Evolutionary conservation across 2,329 filamentous ascomycete genomes (phyloP), one percentile per base, ranked within the genome.

Genomic region (Xylariaceae sp.): DNA sequence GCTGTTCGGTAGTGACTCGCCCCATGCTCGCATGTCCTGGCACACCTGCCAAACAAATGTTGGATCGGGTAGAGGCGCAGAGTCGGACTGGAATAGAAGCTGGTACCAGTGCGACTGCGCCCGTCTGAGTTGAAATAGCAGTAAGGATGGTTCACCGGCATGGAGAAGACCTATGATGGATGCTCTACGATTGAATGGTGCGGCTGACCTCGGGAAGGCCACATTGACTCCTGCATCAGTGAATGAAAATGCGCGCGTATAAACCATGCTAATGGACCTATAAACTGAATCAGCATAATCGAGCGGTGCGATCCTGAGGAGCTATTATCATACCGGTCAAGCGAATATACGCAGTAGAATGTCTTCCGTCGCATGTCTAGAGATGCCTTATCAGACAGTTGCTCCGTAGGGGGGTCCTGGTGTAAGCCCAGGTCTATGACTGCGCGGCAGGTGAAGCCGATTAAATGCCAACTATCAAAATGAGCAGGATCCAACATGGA

Each of bases 381-480:
- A 51, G 86, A 84, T 2, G 83, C 77, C 65, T 86, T 87, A 59
- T 90, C 85, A 9, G 87, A 81, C 34, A 85, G 76, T 13, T 88
- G 82, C 62, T 88, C 86, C 58, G 83, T 80, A 0, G 89, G 88
- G 2, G 92, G 91, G 66, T 97, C 93, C 74, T 97, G 93, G 73
- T 97, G 94, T 59, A 95, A 86, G 6, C 94, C 94, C 35, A 97
- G 77, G 75, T 99, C 94, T 18, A 97, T 83, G 69, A 93, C 86
- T 4, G 92, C 90, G 59, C 93, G 85, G 47, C 90, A 90, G 5
- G 93, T 92, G 71, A 94, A 92, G 5, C 93, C 94, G 58, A 97
- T 89, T 62, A 97, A 76, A 64, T 94, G 92, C 92, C 94, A 97
- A 67, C 88, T 91, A 69, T 96, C 92, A 69, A 96, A 97, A 70